These are phyloP conservation scores for Komagataella pseudopastoris DNA, from an alignment of 805 yeast species.

Conservation along the genomic window DNA sequence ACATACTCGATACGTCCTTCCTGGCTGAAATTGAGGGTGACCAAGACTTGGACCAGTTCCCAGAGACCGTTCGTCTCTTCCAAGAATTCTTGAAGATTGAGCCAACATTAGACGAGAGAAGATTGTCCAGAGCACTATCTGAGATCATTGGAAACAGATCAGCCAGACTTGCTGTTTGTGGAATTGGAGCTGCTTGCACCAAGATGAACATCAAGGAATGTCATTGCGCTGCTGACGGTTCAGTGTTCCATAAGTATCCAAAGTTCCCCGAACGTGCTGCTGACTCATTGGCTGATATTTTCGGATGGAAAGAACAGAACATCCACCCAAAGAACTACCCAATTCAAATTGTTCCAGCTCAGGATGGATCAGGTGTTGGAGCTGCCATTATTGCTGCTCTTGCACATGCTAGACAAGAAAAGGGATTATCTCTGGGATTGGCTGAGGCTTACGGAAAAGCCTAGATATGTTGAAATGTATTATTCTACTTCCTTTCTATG, in stretches of 20 bases:
- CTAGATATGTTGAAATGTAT: background rate
- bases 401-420: slow-evolving; percentile 63
- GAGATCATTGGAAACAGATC: slow-evolving; percentile 90
- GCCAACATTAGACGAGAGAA: slow-evolving; percentile 73
- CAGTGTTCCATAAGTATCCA: slow-evolving; percentile 90
- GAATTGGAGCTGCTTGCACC: slow-evolving; percentile 89
- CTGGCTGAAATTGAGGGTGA: slow-evolving; percentile 84
- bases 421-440: slow-evolving; percentile 57
- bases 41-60: slow-evolving; percentile 79
- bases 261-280: slow-evolving; percentile 91
- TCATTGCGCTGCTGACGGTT: slow-evolving; percentile 97
- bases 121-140: slow-evolving; percentile 66
- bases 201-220: slow-evolving; percentile 71
- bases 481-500: background rate
- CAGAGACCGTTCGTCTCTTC: slow-evolving; percentile 63
- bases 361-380: slow-evolving; percentile 98
- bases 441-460: slow-evolving; percentile 3
- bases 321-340: slow-evolving; percentile 47
- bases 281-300: slow-evolving; percentile 79
- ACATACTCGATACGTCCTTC: slow-evolving; percentile 79
- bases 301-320: slow-evolving; percentile 53
- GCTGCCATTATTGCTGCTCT: slow-evolving; percentile 97
- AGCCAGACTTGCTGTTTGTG: slow-evolving; percentile 89
- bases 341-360: slow-evolving; percentile 77
- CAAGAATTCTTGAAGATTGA: slow-evolving; percentile 40